These are phyloP conservation scores for Infundibulicybe gibba DNA, from an alignment of 768 basidiomycete species.

Conservation along the genomic window DNA sequence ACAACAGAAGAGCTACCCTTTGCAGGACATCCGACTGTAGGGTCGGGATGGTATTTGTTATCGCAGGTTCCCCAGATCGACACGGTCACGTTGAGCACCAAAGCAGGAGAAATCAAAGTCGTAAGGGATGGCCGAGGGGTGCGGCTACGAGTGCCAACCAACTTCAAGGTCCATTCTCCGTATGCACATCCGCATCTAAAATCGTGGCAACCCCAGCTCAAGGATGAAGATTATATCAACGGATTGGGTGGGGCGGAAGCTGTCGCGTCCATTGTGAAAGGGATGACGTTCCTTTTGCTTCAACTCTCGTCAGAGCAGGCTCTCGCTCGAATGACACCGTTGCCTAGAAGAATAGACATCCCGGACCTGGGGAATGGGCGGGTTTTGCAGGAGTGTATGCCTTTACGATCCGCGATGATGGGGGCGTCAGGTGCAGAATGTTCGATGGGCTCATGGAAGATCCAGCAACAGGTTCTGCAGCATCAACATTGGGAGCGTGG, in stretches of 20 bases:
- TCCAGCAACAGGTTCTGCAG: conserved; percentile 44
- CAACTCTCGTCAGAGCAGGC: conserved; percentile 34
- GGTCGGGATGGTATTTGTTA: conserved; percentile 39
- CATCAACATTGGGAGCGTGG: conserved; percentile 38
- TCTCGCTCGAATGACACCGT: conserved; percentile 24
- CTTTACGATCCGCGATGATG: conserved; percentile 28
- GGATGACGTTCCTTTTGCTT: conserved; percentile 41
- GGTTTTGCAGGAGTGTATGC: conserved; percentile 33
- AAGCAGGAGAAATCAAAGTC: conserved; percentile 39
- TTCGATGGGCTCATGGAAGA: conserved; percentile 37
- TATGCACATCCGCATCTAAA: conserved; percentile 22
- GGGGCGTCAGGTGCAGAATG: conserved; percentile 35
- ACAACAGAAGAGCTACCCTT: conserved; percentile 36
- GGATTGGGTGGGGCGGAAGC: conserved; percentile 28
- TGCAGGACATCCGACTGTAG: conserved; percentile 43
- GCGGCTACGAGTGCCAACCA: conserved; percentile 31
- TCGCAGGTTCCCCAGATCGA: conserved; percentile 13
- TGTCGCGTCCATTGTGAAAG: conserved; percentile 41
- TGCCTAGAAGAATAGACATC: conserved; percentile 17
- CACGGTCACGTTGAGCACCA: conserved; percentile 29
- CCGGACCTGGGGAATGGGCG: conserved; percentile 36
- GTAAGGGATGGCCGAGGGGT: conserved; percentile 22
- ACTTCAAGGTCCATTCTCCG: conserved; percentile 36
- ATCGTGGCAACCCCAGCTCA: conserved; percentile 21
- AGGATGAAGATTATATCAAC: conserved; percentile 29